A percentile compares a stretch with the other conserved stretches of the same genome.
Conservation (phyloP, 805 yeast genomes). For the Cyberlindnera maritima region DNA sequence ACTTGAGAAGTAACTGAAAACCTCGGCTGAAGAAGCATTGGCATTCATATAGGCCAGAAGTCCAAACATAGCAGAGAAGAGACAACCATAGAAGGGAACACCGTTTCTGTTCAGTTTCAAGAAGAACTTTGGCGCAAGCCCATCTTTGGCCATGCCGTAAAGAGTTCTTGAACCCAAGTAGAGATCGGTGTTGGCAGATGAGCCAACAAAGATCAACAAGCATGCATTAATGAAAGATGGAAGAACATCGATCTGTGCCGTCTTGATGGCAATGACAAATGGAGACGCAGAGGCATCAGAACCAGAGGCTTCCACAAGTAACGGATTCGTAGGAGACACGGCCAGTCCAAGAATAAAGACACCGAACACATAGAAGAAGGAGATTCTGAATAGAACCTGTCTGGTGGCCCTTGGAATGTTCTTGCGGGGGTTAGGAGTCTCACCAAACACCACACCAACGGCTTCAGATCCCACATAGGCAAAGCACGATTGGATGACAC, state of each 20-base stretch:
- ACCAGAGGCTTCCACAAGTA: constrained; percentile 39
- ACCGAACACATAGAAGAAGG: constrained; percentile 57
- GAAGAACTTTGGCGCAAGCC: constrained; percentile 67
- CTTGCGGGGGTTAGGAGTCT: constrained; percentile 61
- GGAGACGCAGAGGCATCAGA: constrained; percentile 73
- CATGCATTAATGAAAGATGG: constrained; percentile 77
- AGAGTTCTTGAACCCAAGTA: constrained; percentile 73
- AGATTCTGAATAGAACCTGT: constrained; percentile 64
- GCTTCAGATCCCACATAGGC: constrained; percentile 68
- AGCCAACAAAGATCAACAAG: constrained; percentile 69
- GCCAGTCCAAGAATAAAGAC: constrained; percentile 63
- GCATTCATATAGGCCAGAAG: constrained; percentile 68
- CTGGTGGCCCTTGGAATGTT: constrained; percentile 68
- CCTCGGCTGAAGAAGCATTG: constrained; percentile 48
- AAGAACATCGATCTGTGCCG: constrained; percentile 60
- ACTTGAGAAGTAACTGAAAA: constrained; percentile 68
- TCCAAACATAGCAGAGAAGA: constrained; percentile 47
- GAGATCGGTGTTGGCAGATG: constrained; percentile 76
- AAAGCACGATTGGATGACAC: constrained; percentile 60
- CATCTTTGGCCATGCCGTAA: constrained; percentile 66
- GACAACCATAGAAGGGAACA: constrained; percentile 60
- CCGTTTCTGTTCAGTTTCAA: constrained; percentile 64
- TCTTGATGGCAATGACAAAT: constrained; percentile 73
- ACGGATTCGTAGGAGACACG: constrained; percentile 54
- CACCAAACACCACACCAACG: constrained; percentile 70